These are phyloP conservation scores for Hypoxylon subgilvum DNA, from an alignment of 495 filamentous ascomycete genomes.

Conservation along the genomic window DNA sequence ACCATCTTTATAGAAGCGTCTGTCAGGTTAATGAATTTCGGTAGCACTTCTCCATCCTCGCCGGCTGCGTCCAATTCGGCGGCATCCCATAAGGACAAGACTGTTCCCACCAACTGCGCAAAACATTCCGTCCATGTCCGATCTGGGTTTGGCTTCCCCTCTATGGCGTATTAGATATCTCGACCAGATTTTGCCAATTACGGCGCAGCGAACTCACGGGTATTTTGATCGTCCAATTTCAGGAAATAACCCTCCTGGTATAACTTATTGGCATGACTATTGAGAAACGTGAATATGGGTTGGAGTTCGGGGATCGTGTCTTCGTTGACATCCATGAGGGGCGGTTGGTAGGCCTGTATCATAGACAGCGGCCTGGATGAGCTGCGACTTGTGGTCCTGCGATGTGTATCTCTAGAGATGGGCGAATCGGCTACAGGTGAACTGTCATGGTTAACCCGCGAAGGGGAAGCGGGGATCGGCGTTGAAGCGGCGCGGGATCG, in stretches of 20 bases:
- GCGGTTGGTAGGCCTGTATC: constrained; percentile 84
- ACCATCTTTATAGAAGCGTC: constrained; percentile 99
- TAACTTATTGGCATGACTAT: constrained; percentile 93
- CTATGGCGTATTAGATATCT: constrained; percentile 55
- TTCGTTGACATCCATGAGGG: constrained; percentile 78
- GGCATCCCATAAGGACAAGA: constrained; percentile 95
- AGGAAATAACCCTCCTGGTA: constrained; percentile 98
- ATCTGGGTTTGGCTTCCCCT: constrained; percentile 83
- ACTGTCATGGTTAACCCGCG: constrained; percentile 45
- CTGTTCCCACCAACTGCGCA: constrained; percentile 92
- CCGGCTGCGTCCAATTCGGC: constrained; percentile 87
- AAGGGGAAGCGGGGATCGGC: constrained; percentile 41
- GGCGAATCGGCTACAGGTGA: constrained; percentile 34
- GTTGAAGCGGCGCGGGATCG: constrained; percentile 38
- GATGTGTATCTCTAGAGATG: constrained; percentile 31
- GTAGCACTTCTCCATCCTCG: constrained; percentile 81
- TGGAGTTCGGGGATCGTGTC: constrained; percentile 91
- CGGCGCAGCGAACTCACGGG: constrained; percentile 61
- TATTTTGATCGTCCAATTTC: constrained; percentile 92
- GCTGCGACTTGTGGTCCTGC: constrained; percentile 39
- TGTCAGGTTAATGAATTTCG: constrained; percentile 95
- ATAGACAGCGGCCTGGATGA: constrained; percentile 64
- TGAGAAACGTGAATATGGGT: constrained; percentile 91
- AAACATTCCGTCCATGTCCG: constrained; percentile 97
- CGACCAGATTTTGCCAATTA: background rate